Percentiles rank a stretch among this genome's conserved stretches.
Evolutionary conservation across 225 moss, liverwort and hornwort genomes (phyloP).

Genomic region (Sphagnum tenellum): DNA sequence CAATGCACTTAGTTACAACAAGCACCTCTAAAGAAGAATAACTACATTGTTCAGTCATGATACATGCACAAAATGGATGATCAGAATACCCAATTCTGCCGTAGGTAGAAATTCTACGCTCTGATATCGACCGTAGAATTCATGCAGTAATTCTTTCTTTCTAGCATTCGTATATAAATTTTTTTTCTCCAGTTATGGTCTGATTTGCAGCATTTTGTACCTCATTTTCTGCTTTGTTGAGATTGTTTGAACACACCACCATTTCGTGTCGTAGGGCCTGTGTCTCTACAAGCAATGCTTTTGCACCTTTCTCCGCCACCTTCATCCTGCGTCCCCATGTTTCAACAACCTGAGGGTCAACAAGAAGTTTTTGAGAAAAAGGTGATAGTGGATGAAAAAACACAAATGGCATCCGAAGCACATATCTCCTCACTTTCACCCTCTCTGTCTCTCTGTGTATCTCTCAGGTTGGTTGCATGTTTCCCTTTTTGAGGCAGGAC

Average conservation of each 20-base stretch:
- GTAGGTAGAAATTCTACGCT: background rate
- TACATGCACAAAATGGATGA: background rate
- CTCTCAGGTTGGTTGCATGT: too few relatives aligned
- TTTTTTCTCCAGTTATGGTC: too few relatives aligned
- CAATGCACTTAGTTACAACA: too few relatives aligned
- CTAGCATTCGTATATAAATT: too few relatives aligned
- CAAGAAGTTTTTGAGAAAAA: conserved; percentile 30
- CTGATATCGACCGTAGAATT: background rate
- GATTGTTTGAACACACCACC: conserved; percentile 49
- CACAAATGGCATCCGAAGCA: too few relatives aligned
- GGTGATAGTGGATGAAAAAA: too few relatives aligned
- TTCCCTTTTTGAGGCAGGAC: too few relatives aligned
- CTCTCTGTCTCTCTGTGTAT: too few relatives aligned
- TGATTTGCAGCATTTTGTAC: conserved; percentile 11
- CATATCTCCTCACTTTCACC: too few relatives aligned
- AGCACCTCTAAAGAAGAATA: background rate
- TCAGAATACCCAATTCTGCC: background rate
- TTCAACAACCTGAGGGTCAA: conserved; percentile 59
- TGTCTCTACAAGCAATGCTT: conserved; percentile 63
- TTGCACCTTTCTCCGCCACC: conserved; percentile 65
- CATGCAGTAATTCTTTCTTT: too few relatives aligned
- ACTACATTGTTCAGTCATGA: background rate
- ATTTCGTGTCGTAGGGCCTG: conserved; percentile 58
- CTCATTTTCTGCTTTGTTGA: conserved; percentile 72
- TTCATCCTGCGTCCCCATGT: conserved; percentile 63